These are phyloP conservation scores for Cutaneotrichosporon sp. DNA, from an alignment of 1,284 basidiomycete genomes.

Conservation along the genomic window DNA sequence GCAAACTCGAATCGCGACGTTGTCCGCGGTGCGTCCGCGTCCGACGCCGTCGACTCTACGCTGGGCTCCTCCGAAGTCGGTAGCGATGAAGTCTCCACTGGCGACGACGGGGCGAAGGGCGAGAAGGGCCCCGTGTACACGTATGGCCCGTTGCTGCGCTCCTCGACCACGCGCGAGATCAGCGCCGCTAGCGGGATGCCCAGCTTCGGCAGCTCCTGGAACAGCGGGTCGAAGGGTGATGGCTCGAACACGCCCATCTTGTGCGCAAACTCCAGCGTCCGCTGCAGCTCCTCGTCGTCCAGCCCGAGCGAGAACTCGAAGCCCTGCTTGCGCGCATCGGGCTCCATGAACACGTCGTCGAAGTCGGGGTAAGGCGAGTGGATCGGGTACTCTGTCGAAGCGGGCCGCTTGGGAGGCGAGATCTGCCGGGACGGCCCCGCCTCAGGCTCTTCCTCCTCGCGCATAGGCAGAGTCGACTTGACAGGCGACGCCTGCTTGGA, in stretches of 20 bases:
- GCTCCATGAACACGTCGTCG: slow-evolving; percentile 58
- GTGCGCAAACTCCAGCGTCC: slow-evolving; percentile 25
- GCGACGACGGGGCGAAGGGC: slow-evolving; percentile 26
- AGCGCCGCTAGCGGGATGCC: slow-evolving; percentile 26
- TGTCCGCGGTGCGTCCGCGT: slow-evolving; percentile 20
- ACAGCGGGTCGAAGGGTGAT: slow-evolving; percentile 38
- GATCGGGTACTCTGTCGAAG: slow-evolving; percentile 47
- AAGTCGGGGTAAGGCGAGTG: slow-evolving; percentile 86
- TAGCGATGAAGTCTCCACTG: slow-evolving; percentile 16
- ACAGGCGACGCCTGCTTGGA: slow-evolving; percentile 10
- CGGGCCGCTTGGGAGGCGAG: slow-evolving; percentile 22
- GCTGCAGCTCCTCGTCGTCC: slow-evolving; percentile 34
- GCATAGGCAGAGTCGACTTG: not conserved
- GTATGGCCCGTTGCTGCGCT: slow-evolving; percentile 1
- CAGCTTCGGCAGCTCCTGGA: slow-evolving; percentile 30
- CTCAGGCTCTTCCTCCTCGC: slow-evolving; percentile 32
- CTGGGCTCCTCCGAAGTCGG: slow-evolving; percentile 17
- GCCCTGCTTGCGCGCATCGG: slow-evolving; percentile 36
- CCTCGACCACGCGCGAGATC: slow-evolving; percentile 15
- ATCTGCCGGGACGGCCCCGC: slow-evolving; percentile 42
- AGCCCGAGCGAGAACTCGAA: slow-evolving; percentile 41
- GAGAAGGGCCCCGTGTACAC: slow-evolving; percentile 26
- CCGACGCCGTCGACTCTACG: not conserved
- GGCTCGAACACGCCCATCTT: slow-evolving; percentile 38
- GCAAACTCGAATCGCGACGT: slow-evolving; percentile 29